Evolutionary conservation across 192 early-diverging fungal genomes (phyloP), one percentile per base, ranked within the genome.

Genomic region (Dissophora globulifera): DNA sequence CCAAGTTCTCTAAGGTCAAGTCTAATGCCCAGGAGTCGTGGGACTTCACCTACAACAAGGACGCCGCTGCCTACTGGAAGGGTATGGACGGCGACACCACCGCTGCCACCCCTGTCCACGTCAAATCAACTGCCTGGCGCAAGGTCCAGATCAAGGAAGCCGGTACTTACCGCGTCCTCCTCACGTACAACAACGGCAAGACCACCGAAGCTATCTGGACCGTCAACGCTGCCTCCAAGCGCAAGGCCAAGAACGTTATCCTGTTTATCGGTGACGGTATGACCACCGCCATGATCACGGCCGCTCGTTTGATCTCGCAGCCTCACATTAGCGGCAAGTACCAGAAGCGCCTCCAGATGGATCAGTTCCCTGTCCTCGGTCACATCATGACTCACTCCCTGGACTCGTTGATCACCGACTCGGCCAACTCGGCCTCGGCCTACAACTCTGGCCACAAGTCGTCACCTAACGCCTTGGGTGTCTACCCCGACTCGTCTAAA

Each of bases 241-340:
- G 81, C 52, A 87, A 85, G 66, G 88, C 79, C 66, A 88, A 88
- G 82, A 90, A 90, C 76, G 79, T 86, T 7, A 81, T 87, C 29
- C 57, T 88, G 30, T 90, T 90, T 70, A 88, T 88, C 63, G 83
- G 85, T 63, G 88, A 90, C 53, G 88, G 87, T 81, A 88, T 85
- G 78, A 84, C 80, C 48, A 69, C 83, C 8, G 72, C 81, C 69
- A 86, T 85, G 84, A 85, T 87, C 66, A 80, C 85, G 29, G 87
- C 87, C 49, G 88, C 88, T 38, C 85, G 88, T 41, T 82, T 83
- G 62, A 69, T 89, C 54, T 82, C 88, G 54, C 41, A 78, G 51
- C 58, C 74, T 33, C 85, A 87, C 67, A 85, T 74, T 31, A 86
- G 80, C 54, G 88, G 88, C 35, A 90, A 90, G 72, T 85, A 86